Evolutionary conservation across 305 asterid species (phyloP).

Genomic region (Solanum hybrid): DNA sequence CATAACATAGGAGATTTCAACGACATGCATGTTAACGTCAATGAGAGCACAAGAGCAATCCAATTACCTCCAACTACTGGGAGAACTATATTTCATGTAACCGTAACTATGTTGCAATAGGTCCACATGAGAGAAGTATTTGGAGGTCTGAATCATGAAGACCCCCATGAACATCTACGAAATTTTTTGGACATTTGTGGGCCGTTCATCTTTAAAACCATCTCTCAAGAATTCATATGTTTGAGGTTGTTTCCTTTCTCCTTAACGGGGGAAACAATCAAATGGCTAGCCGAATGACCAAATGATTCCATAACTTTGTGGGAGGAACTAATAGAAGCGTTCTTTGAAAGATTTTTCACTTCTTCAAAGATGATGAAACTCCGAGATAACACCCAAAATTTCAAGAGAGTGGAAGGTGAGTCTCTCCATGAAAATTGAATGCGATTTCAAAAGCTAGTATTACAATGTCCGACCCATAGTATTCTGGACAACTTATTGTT

Average conservation of each 20-base stretch:
- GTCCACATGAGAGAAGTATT: background rate
- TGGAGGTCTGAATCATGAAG: background rate
- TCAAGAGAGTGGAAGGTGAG: background rate
- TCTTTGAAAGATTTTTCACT: background rate
- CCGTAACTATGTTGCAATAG: background rate
- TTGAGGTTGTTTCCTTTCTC: background rate
- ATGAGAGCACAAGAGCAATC: background rate
- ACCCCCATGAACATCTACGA: background rate
- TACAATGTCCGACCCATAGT: background rate
- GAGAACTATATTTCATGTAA: background rate
- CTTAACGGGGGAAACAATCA: background rate
- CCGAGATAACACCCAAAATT: background rate
- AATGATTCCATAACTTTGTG: background rate
- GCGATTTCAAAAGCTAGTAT: no score
- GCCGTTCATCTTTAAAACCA: background rate
- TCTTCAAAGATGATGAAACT: background rate
- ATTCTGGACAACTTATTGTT: background rate
- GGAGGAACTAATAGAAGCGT: background rate
- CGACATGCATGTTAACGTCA: background rate
- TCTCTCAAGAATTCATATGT: background rate
- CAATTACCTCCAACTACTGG: background rate
- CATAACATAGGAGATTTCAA: background rate
- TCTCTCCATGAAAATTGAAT: background rate
- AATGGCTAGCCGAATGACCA: background rate
- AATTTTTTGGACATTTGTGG: background rate